Evolutionary conservation across 768 basidiomycete species (phyloP), one percentile per base, ranked within the genome.

Genomic region (Suillus brevipes): DNA sequence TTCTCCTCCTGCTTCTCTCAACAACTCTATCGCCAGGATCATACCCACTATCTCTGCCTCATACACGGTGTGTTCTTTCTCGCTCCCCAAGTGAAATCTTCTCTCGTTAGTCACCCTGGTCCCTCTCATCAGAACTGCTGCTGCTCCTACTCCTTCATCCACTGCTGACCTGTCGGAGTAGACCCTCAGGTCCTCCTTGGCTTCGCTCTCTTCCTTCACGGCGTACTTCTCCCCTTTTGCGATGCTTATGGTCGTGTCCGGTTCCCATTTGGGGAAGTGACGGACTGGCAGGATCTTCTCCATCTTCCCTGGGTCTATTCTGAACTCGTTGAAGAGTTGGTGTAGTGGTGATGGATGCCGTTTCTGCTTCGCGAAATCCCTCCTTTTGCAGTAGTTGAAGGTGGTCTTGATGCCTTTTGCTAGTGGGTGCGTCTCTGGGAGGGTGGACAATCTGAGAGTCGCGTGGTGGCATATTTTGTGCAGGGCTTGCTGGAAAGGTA

Each of bases 1-100:
- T 38, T 12, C 12, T 1, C 42, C 20, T 36, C 42, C 31, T 47
- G 10, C 60, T 18, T 36, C 36, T 13, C 6, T 60, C 31, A 79
- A 43, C 18, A 79, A 66, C 12, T 77, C 64, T 0, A 72, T 5
- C 0, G 64, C 75, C 3, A 80, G 64, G 0, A 73, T 36, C 2
- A 75, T 45, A 0, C 74, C 78, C 5, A 74, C 70, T 1, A 69
- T n/a, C 58, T 80, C 76, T 1, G 68, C 43, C 8, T 45, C 8
- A 1, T 52, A 52, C 2, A 52, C 14, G 3, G 16, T 52, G 7
- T 52, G 28, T 1, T 28, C 28, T 1, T 28, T 31, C 31, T 31
- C 31, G 31, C 31, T 31, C 4, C 31, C 31, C 31, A 31, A 31
- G 31, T 31, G 31, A 4, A 31, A 31, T 4, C 31, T 31, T 31